These are phyloP conservation scores for Nicotiana otophora DNA, from an alignment of 257 asterid genomes.

Conservation along the genomic window DNA sequence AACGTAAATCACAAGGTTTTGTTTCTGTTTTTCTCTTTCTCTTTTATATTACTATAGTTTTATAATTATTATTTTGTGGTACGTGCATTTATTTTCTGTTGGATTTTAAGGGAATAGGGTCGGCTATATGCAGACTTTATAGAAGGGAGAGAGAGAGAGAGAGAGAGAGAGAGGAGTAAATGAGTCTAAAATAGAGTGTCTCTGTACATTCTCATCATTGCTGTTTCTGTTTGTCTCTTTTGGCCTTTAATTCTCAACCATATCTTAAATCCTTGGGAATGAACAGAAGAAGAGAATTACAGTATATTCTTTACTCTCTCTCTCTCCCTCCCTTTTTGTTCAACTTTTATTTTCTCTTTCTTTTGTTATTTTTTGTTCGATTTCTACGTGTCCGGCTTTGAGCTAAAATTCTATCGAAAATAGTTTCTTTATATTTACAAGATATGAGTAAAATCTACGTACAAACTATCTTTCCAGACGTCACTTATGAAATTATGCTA, in stretches of 20 bases:
- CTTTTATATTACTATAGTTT: not conserved
- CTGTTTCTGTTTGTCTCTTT: slow-evolving; percentile 13
- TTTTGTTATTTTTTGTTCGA: too few relatives aligned
- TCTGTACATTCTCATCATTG: slow-evolving; percentile 30
- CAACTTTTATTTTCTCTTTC: too few relatives aligned
- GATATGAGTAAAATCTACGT: accelerated
- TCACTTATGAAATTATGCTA: too few relatives aligned
- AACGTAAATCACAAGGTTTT: slow-evolving; percentile 29
- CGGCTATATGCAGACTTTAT: slow-evolving; percentile 4
- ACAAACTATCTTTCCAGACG: too few relatives aligned
- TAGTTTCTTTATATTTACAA: too few relatives aligned
- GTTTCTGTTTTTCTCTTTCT: not conserved
- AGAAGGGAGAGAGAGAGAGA: not conserved
- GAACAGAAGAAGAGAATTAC: slow-evolving; percentile 10
- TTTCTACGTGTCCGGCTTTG: too few relatives aligned
- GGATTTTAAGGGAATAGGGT: not conserved
- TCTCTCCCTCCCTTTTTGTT: not conserved
- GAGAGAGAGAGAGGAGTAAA: not conserved
- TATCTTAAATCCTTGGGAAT: slow-evolving; percentile 5
- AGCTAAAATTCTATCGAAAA: too few relatives aligned
- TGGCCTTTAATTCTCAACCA: slow-evolving; percentile 20
- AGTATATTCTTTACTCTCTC: not conserved
- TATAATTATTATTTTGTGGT: not conserved
- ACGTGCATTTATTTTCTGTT: not conserved
- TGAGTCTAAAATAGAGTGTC: not conserved